Conservation (phyloP, 225 moss, liverwort and hornwort species). For the Pseudoscleropodium purum region DNA sequence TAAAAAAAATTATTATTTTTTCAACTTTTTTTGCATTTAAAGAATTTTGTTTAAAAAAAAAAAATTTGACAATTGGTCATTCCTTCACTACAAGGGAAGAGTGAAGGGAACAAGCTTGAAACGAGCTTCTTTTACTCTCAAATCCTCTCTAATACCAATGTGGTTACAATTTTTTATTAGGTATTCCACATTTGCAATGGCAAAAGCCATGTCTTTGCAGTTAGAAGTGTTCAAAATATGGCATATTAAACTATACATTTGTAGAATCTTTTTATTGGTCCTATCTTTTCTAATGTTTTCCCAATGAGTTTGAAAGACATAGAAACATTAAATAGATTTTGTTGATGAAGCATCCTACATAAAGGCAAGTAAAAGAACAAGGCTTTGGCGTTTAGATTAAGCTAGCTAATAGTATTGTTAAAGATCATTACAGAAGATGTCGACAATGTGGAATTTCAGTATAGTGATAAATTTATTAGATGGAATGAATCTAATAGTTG, state of each 20-base stretch:
- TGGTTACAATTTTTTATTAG: too few species aligned
- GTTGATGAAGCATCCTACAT: not conserved
- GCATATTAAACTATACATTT: not conserved
- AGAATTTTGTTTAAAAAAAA: too few species aligned
- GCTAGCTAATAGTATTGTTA: accelerated
- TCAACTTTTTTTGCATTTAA: too few species aligned
- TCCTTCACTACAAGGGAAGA: too few species aligned
- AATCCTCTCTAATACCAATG: too few species aligned
- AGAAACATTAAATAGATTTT: not conserved
- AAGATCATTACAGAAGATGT: not conserved
- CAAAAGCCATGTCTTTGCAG: too few species aligned
- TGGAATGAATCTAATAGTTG: accelerated
- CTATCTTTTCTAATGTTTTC: not conserved
- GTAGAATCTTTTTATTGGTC: not conserved
- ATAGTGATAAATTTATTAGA: not conserved
- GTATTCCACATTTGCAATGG: too few species aligned
- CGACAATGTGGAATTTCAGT: accelerated
- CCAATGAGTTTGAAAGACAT: not conserved
- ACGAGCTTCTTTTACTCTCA: too few species aligned
- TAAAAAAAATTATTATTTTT: too few species aligned
- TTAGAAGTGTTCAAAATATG: too few species aligned
- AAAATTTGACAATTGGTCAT: too few species aligned
- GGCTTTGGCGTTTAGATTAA: not conserved
- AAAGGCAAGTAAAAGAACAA: not conserved
- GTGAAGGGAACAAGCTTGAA: too few species aligned